Evolutionary conservation across 148 eudicot genomes (phyloP).

Genomic region (Nepenthes gracilis): DNA sequence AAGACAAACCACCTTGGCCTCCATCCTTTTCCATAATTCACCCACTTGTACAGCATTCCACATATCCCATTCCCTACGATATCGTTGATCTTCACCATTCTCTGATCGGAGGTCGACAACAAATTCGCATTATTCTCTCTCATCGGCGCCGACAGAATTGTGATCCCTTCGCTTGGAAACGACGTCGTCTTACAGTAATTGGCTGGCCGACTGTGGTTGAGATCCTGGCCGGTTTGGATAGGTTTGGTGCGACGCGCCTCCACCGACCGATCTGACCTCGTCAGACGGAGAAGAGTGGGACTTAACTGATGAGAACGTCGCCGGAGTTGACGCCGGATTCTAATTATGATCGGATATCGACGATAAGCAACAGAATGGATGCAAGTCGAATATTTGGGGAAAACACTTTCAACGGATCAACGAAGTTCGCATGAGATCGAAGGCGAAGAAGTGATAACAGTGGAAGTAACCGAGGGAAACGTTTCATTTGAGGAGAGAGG

Average conservation of each 20-base stretch:
- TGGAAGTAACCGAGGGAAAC: too few species aligned
- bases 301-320: conserved; percentile 5
- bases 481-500: too few species aligned
- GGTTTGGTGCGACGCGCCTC: conserved; percentile 5
- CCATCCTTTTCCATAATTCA: conserved; percentile 90
- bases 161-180: not conserved
- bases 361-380: conserved; percentile 54
- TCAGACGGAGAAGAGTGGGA: not conserved
- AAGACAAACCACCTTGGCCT: conserved; percentile 75
- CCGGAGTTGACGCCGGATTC: conserved; percentile 6
- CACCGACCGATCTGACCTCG: too few species aligned
- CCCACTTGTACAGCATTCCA: conserved; percentile 79
- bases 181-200: not conserved
- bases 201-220: too few species aligned
- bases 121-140: conserved; percentile 6
- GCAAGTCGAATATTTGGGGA: conserved; percentile 22
- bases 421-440: too few species aligned
- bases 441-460: too few species aligned
- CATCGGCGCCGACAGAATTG: not conserved
- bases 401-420: too few species aligned
- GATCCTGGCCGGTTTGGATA: conserved; percentile 10
- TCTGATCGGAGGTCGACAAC: conserved; percentile 14
- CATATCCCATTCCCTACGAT: conserved; percentile 58
- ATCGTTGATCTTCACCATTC: conserved; percentile 48
- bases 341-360: conserved; percentile 16